These are phyloP conservation scores for Ballota nigra DNA, from an alignment of 257 asterid genomes.

Conservation along the genomic window DNA sequence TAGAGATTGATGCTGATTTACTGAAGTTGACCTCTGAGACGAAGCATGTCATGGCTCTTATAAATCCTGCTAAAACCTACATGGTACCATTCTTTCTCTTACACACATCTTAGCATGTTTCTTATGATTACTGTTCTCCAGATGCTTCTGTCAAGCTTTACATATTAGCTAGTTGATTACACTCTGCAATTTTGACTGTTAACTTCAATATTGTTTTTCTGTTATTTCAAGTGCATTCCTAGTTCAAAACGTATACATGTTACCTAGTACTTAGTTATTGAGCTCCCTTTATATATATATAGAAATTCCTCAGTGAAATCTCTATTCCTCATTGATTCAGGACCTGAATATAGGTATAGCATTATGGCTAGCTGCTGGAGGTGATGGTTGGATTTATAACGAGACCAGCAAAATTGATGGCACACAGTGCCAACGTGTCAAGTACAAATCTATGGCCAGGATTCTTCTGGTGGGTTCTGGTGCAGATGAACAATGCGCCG, in stretches of 20 bases:
- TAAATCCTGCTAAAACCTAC: conserved; percentile 87
- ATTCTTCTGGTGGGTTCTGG: conserved; percentile 94
- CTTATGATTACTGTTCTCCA: conserved; percentile 8
- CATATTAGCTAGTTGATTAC: background rate
- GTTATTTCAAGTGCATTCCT: background rate
- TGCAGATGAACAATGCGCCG: conserved; percentile 99
- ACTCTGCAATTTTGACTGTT: background rate
- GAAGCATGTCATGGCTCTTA: conserved; percentile 79
- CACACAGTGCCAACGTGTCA: conserved; percentile 31
- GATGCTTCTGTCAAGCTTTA: background rate
- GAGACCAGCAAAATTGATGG: conserved; percentile 21
- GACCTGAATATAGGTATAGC: conserved; percentile 96
- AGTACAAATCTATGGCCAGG: conserved; percentile 69
- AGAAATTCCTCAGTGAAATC: background rate
- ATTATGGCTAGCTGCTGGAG: conserved; percentile 91
- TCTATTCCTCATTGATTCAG: conserved; percentile 34
- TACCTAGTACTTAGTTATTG: background rate
- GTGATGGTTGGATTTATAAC: conserved; percentile 75
- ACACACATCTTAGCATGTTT: conserved; percentile 7
- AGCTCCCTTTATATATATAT: background rate
- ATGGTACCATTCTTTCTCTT: conserved; percentile 54
- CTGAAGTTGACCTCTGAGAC: conserved; percentile 61
- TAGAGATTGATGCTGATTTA: conserved; percentile 89
- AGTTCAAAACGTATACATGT: background rate
- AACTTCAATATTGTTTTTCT: background rate